These are phyloP conservation scores for Chaetomiaceae sp. DNA, from an alignment of 2,329 filamentous ascomycete genomes.

Conservation along the genomic window DNA sequence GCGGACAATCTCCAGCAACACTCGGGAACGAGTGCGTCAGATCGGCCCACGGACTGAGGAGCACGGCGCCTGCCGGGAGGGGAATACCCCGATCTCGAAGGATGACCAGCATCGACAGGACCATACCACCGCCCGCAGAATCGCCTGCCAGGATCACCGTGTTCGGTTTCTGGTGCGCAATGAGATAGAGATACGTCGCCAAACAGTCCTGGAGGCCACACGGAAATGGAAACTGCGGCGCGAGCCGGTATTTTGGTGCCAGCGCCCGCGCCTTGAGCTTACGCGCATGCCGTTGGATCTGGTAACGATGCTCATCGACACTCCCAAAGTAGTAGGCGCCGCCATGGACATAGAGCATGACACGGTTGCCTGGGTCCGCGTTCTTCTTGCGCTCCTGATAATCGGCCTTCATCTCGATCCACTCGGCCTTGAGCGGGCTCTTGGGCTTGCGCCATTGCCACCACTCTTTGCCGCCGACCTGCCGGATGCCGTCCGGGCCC, in stretches of 20 bases:
- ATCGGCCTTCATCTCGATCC: conserved; percentile 92
- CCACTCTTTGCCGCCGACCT: conserved; percentile 79
- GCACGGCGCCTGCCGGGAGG: conserved; percentile 79
- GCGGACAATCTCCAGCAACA: conserved; percentile 63
- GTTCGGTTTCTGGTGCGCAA: conserved; percentile 69
- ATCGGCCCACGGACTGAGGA: conserved; percentile 95
- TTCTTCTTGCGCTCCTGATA: conserved; percentile 65
- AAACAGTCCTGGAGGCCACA: conserved; percentile 88
- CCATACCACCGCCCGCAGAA: conserved; percentile 90
- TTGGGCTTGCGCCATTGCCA: conserved; percentile 79
- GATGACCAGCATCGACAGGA: conserved; percentile 71
- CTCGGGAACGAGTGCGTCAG: conserved; percentile 94
- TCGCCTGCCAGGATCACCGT: conserved; percentile 88
- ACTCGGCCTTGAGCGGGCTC: conserved; percentile 71
- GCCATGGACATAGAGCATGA: conserved; percentile 93
- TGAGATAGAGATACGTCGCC: conserved; percentile 78
- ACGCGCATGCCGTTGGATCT: conserved; percentile 91
- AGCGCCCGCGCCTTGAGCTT: conserved; percentile 89
- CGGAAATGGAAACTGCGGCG: conserved; percentile 93
- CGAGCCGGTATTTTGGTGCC: conserved; percentile 79
- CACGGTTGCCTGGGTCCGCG: conserved; percentile 59
- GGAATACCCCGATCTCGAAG: conserved; percentile 79
- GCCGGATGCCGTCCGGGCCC: conserved; percentile 67
- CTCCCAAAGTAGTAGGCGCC: conserved; percentile 95
- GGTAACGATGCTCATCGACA: conserved; percentile 95